These are phyloP conservation scores for Exophiala lecanii-corni DNA, from an alignment of 2,329 filamentous ascomycete genomes.

Conservation along the genomic window DNA sequence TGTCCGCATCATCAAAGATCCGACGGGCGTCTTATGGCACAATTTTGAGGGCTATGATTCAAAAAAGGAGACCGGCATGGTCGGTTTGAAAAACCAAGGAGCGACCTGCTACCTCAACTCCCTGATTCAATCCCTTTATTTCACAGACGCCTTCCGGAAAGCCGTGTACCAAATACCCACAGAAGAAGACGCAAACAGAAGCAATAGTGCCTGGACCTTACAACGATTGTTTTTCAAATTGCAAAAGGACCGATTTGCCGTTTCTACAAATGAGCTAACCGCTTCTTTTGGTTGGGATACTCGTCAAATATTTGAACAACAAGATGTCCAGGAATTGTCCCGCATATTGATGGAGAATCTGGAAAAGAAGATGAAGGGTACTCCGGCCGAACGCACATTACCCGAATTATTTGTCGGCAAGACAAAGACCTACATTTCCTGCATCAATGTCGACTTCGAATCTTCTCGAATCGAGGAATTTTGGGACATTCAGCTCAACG, in stretches of 20 bases:
- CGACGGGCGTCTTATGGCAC: constrained; percentile 47
- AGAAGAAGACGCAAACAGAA: constrained; percentile 70
- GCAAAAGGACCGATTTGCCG: constrained; percentile 77
- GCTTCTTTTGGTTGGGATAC: constrained; percentile 98
- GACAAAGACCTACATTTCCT: constrained; percentile 97
- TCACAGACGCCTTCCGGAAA: constrained; percentile 92
- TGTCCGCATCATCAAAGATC: constrained; percentile 46
- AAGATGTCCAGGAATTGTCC: constrained; percentile 95
- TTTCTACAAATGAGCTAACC: constrained; percentile 88
- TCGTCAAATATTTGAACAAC: constrained; percentile 95
- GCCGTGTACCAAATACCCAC: constrained; percentile 97
- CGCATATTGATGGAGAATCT: constrained; percentile 96
- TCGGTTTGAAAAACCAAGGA: constrained; percentile 93
- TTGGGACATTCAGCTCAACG: constrained; percentile 98
- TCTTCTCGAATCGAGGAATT: constrained; percentile 94
- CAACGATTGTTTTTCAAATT: constrained; percentile 93
- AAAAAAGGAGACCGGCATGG: constrained; percentile 98
- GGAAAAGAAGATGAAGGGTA: constrained; percentile 98
- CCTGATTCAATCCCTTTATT: constrained; percentile 76
- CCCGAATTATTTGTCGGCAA: constrained; percentile 93
- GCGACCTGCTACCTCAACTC: constrained; percentile 88
- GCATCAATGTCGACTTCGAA: constrained; percentile 97
- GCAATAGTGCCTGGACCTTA: constrained; percentile 88
- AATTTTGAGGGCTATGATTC: constrained; percentile 70
- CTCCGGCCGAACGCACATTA: constrained; percentile 80